phyloP scores from a whole-genome alignment of 805 yeast genomes.

The Myxozyma sirexii region DNA sequence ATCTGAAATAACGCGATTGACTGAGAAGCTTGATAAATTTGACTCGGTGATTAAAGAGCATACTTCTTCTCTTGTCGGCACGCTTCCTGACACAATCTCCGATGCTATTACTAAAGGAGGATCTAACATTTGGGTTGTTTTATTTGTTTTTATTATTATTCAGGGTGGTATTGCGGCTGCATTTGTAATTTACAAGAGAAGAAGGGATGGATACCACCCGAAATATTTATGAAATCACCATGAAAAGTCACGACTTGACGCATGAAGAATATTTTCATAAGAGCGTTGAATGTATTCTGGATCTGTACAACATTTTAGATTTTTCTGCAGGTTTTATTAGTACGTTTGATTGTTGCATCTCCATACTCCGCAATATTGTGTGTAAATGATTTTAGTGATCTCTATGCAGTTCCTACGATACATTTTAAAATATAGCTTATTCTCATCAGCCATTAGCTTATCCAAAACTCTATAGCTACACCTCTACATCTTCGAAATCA shows the following conservation, averaged over 20 bases:
- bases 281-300: background rate
- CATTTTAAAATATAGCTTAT: background rate
- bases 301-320: background rate
- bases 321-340: background rate
- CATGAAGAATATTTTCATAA: background rate
- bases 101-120: constrained; percentile 38
- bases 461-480: too few species aligned
- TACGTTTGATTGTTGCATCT: background rate
- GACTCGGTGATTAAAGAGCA: constrained; percentile 37
- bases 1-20: constrained; percentile 26
- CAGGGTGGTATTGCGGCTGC: constrained; percentile 40
- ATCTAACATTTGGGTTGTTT: constrained; percentile 37
- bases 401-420: background rate
- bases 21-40: constrained; percentile 25
- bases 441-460: too few species aligned
- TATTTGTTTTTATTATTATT: constrained; percentile 35
- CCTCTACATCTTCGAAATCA: constrained; percentile 35
- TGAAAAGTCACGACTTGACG: background rate
- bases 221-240: constrained; percentile 24
- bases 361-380: background rate
- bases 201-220: constrained; percentile 27
- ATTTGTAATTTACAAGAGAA: constrained; percentile 39
- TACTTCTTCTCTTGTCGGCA: constrained; percentile 36
- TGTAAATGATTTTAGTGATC: background rate
- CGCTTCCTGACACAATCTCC: constrained; percentile 37